A percentile compares a stretch with the other conserved stretches of the same genome.
Conservation (phyloP, 1,284 basidiomycete genomes). For the Ceratobasidium sp. region DNA sequence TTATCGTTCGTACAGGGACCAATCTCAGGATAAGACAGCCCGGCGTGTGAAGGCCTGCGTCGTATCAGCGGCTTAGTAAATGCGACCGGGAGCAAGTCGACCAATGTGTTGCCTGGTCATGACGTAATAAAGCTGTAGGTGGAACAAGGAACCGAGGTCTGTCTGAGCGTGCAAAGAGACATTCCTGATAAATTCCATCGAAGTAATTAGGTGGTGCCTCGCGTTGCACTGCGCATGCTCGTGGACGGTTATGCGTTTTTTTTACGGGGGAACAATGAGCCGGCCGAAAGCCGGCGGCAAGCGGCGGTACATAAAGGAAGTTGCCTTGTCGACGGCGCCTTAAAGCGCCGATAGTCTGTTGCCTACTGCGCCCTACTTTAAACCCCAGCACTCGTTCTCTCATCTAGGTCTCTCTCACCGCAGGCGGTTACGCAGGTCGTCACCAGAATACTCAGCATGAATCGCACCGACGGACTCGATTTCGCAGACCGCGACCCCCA, state of each 20-base stretch:
- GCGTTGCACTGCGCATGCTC: too few relatives aligned
- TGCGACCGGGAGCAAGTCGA: too few relatives aligned
- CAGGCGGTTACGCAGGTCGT: slow-evolving; percentile 32
- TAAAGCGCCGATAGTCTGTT: not conserved
- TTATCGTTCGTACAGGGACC: too few relatives aligned
- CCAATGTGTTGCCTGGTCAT: too few relatives aligned
- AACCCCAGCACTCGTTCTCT: not conserved
- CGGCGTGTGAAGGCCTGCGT: too few relatives aligned
- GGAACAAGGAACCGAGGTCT: too few relatives aligned
- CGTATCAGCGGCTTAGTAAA: too few relatives aligned
- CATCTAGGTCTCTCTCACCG: not conserved
- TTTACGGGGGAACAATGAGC: not conserved
- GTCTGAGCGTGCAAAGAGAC: too few relatives aligned
- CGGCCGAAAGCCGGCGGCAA: slow-evolving; percentile 21
- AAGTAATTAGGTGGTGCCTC: too few relatives aligned
- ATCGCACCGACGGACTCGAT: slow-evolving; percentile 26
- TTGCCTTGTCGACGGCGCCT: slow-evolving; percentile 13
- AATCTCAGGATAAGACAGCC: too few relatives aligned
- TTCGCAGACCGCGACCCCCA: slow-evolving; percentile 28
- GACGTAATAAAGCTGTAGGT: too few relatives aligned
- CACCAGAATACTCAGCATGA: slow-evolving; percentile 9
- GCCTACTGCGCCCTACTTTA: not conserved
- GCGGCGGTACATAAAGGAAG: not conserved
- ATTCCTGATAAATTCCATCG: too few relatives aligned
- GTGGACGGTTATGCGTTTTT: not conserved